These are phyloP conservation scores for Cryptosporidium meleagridis DNA, from an alignment of 169 alveolate species.

Conservation along the genomic window DNA sequence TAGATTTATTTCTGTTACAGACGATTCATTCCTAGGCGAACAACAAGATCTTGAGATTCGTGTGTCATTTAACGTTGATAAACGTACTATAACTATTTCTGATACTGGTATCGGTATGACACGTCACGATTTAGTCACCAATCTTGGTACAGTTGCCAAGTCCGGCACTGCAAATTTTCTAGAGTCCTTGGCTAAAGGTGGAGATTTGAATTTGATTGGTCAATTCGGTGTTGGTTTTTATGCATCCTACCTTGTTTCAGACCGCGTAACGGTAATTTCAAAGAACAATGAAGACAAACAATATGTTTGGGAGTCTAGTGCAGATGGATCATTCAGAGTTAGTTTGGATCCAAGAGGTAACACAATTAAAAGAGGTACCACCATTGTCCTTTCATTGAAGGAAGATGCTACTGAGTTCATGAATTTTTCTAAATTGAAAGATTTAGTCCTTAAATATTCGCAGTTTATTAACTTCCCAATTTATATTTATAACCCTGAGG, in stretches of 20 bases:
- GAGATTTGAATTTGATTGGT: constrained; percentile 97
- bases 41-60: constrained; percentile 91
- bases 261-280: constrained; percentile 95
- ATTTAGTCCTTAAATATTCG: constrained; percentile 93
- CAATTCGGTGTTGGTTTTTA: constrained; percentile 99
- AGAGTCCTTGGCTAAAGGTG: constrained; percentile 95
- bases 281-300: constrained; percentile 93
- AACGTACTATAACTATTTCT: constrained; percentile 93
- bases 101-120: constrained; percentile 99
- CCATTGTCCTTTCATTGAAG: constrained; percentile 95
- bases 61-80: constrained; percentile 92
- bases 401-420: constrained; percentile 98
- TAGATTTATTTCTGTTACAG: constrained; percentile 86
- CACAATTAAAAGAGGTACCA: constrained; percentile 97
- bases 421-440: constrained; percentile 92
- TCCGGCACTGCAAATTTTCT: constrained; percentile 99
- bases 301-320: constrained; percentile 97
- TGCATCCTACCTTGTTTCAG: constrained; percentile 98
- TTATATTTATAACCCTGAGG: constrained; percentile 76
- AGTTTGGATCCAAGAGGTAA: constrained; percentile 96
- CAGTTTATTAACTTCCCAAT: constrained; percentile 98
- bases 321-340: constrained; percentile 95
- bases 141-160: constrained; percentile 99
- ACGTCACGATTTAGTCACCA: constrained; percentile 96
- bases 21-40: constrained; percentile 26